Conservation (phyloP, 1,284 basidiomycete genomes). For the Calocybe gambosa region DNA sequence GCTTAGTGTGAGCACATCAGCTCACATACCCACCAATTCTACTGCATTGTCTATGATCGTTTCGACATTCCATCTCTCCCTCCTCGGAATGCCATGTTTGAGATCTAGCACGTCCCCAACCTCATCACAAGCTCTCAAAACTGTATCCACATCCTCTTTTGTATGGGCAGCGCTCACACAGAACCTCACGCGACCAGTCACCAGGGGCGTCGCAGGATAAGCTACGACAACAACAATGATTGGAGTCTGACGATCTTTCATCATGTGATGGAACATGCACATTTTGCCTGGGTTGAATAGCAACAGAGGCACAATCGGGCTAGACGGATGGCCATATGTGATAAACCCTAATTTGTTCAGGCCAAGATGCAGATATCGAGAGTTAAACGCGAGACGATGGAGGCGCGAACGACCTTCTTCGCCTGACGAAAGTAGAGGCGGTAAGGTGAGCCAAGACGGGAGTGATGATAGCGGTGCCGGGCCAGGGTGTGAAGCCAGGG, state of each 20-base stretch:
- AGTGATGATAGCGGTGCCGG: constrained; percentile 57
- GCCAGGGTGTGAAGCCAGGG: constrained; percentile 50
- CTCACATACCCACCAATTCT: constrained; percentile 54
- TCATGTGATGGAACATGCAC: constrained; percentile 83
- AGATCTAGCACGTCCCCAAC: constrained; percentile 84
- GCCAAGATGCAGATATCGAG: constrained; percentile 85
- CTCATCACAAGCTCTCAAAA: constrained; percentile 89
- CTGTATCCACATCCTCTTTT: constrained; percentile 90
- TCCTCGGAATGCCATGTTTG: constrained; percentile 58
- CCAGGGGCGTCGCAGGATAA: constrained; percentile 90
- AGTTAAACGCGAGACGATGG: constrained; percentile 90
- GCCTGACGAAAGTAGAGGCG: constrained; percentile 67
- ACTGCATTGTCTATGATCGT: constrained; percentile 71
- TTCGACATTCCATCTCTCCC: constrained; percentile 80
- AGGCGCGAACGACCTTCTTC: constrained; percentile 80
- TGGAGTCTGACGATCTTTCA: constrained; percentile 76
- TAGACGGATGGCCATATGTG: constrained; percentile 88
- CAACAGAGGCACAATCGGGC: constrained; percentile 90
- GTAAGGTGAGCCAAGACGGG: constrained; percentile 70
- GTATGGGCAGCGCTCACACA: constrained; percentile 95
- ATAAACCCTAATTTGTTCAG: constrained; percentile 95
- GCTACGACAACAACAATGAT: constrained; percentile 88
- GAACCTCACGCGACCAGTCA: constrained; percentile 88
- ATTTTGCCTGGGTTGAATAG: constrained; percentile 95
- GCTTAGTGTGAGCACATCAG: too few species aligned